Evolutionary conservation across 2,329 filamentous ascomycete species (phyloP).

Genomic region (Fusarium marasasianum): DNA sequence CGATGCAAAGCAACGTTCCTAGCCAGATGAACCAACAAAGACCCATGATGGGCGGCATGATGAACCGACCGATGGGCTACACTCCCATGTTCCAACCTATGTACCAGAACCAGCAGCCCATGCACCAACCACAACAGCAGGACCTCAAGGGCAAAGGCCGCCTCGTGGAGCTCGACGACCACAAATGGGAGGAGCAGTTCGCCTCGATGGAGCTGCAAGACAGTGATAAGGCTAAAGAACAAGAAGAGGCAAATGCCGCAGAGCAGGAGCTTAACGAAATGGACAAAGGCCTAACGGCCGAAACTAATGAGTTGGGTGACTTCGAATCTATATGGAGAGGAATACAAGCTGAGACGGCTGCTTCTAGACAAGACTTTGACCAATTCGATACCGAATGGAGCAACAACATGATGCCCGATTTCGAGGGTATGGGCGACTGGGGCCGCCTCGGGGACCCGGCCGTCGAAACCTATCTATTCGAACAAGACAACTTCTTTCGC

Average conservation of each 20-base stretch:
- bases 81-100: conserved; percentile 65
- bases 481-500: conserved; percentile 91
- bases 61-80: conserved; percentile 62
- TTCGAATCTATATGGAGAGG: conserved; percentile 92
- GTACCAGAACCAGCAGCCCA: conserved; percentile 55
- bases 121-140: conserved; percentile 58
- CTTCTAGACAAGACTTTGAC: conserved; percentile 71
- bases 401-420: conserved; percentile 63
- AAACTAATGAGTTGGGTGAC: conserved; percentile 81
- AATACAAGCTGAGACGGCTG: conserved; percentile 79
- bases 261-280: conserved; percentile 89
- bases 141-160: conserved; percentile 85
- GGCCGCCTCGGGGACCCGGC: conserved; percentile 76
- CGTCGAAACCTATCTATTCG: conserved; percentile 91
- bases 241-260: conserved; percentile 74
- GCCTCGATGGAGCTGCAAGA: conserved; percentile 81
- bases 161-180: conserved; percentile 91
- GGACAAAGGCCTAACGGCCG: conserved; percentile 74
- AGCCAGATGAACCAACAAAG: conserved; percentile 63
- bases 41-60: conserved; percentile 68
- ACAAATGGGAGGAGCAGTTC: conserved; percentile 97
- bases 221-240: conserved; percentile 62
- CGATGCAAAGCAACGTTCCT: conserved; percentile 65
- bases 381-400: conserved; percentile 83
- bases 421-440: conserved; percentile 74